Percentiles rank a stretch among this genome's conserved stretches.
Evolutionary conservation across 1,139 yeast species (phyloP).

Genomic region (Lodderomyces margitis): DNA sequence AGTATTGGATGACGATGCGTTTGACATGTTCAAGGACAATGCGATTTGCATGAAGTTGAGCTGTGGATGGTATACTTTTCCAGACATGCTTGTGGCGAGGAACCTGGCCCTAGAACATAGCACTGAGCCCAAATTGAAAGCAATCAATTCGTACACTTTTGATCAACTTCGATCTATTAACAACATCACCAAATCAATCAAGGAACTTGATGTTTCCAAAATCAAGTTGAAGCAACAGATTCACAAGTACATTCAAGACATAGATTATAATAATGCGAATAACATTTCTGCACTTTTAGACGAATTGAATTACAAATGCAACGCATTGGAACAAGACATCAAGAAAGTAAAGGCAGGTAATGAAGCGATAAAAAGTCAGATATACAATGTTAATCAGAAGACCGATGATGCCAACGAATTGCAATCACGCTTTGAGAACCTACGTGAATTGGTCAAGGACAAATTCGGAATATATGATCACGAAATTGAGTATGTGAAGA

Average conservation of each 20-base stretch:
- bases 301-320: constrained; percentile 13
- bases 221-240: constrained; percentile 19
- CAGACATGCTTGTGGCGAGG: constrained; percentile 10
- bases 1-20: constrained; percentile 11
- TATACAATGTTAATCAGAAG: constrained; percentile 25
- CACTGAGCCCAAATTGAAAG: constrained; percentile 1
- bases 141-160: constrained; percentile 28
- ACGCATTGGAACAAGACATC: constrained; percentile 19
- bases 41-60: constrained; percentile 26
- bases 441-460: constrained; percentile 19
- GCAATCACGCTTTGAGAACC: constrained; percentile 19
- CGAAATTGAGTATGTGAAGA: constrained; percentile 30
- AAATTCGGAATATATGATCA: constrained; percentile 29
- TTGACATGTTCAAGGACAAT: constrained; percentile 23
- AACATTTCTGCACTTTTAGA: constrained; percentile 14
- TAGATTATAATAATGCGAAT: constrained; percentile 15
- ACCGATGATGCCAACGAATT: constrained; percentile 23
- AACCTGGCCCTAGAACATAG: neutral
- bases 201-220: constrained; percentile 28
- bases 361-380: constrained; percentile 27
- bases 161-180: constrained; percentile 36
- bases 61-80: constrained; percentile 23
- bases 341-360: constrained; percentile 23
- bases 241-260: constrained; percentile 14
- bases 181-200: constrained; percentile 29